A percentile compares a stretch with the other conserved stretches of the same genome.
Conservation (phyloP, 805 yeast genomes). For the Candida sanyiensis region DNA sequence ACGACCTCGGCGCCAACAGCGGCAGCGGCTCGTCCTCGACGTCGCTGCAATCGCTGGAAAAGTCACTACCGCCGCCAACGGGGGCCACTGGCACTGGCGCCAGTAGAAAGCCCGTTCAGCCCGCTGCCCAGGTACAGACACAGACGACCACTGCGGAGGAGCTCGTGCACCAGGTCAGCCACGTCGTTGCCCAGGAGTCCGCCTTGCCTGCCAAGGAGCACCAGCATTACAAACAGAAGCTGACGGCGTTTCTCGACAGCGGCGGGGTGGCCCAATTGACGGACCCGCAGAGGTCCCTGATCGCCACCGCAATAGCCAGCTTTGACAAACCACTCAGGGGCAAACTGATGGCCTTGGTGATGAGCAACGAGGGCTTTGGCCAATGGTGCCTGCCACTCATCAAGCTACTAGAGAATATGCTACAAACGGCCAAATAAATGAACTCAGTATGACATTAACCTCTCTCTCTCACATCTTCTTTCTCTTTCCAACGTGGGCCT, state of each 20-base stretch:
- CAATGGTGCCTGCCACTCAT: conserved; percentile 66
- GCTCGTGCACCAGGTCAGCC: conserved; percentile 1
- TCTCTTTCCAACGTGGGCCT: conserved; percentile 93
- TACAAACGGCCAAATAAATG: neutral
- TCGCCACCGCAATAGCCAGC: conserved; percentile 22
- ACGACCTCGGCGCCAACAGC: conserved; percentile 1
- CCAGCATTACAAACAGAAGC: conserved; percentile 37
- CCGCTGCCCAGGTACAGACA: too few species aligned
- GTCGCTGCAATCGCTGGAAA: too few species aligned
- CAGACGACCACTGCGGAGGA: neutral
- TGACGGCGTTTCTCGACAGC: conserved; percentile 25
- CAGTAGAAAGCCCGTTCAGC: too few species aligned
- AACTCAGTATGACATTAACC: conserved; percentile 4
- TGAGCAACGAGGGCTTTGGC: conserved; percentile 49
- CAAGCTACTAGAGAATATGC: conserved; percentile 40
- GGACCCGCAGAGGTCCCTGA: conserved; percentile 17
- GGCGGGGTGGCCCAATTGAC: conserved; percentile 24
- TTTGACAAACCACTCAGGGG: conserved; percentile 28
- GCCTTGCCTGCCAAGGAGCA: conserved; percentile 38
- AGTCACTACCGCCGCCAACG: too few species aligned
- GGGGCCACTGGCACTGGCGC: too few species aligned
- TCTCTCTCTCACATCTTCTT: conserved; percentile 40
- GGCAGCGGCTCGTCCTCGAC: neutral
- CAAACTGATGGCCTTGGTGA: conserved; percentile 45
- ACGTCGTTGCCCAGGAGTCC: neutral